phyloP scores from a whole-genome alignment of 768 basidiomycete species.

The Hortiboletus flavorubellus region DNA sequence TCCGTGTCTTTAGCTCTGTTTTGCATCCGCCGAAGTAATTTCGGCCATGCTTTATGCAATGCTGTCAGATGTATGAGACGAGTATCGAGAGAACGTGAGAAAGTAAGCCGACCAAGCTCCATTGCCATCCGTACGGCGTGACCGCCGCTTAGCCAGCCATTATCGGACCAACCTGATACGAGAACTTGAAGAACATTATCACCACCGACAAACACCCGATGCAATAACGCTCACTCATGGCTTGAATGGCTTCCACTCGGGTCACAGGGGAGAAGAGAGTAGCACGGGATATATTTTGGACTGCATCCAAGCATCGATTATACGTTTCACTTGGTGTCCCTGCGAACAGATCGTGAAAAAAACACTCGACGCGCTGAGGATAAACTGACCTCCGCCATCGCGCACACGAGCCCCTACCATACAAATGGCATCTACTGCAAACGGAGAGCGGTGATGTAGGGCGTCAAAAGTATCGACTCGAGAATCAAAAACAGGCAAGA shows the following conservation, averaged over 20 bases:
- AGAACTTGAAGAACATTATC: conserved; percentile 50
- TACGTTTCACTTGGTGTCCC: conserved; percentile 75
- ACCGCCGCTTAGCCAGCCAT: conserved; percentile 92
- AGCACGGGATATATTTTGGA: conserved; percentile 78
- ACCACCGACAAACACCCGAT: neutral
- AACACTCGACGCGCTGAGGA: neutral
- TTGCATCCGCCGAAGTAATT: conserved; percentile 74
- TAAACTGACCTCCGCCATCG: conserved; percentile 76
- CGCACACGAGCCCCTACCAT: conserved; percentile 90
- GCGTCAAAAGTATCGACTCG: conserved; percentile 82
- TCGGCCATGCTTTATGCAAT: conserved; percentile 91
- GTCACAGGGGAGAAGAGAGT: conserved; percentile 86
- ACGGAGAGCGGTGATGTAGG: conserved; percentile 86
- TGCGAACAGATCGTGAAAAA: conserved; percentile 29
- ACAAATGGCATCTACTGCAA: conserved; percentile 89
- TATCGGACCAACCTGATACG: conserved; percentile 92
- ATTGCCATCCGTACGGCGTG: conserved; percentile 98
- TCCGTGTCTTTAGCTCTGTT: conserved; percentile 48
- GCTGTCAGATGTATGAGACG: conserved; percentile 41
- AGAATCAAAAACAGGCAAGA: conserved; percentile 83
- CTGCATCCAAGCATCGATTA: conserved; percentile 73
- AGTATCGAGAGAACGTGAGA: neutral
- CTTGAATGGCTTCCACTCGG: conserved; percentile 85
- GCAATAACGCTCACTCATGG: conserved; percentile 69
- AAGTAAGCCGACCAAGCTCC: conserved; percentile 68